Percentiles rank a stretch among this genome's conserved stretches.
Conservation (phyloP, 345 rosid species). For the Corchorus capsularis region DNA sequence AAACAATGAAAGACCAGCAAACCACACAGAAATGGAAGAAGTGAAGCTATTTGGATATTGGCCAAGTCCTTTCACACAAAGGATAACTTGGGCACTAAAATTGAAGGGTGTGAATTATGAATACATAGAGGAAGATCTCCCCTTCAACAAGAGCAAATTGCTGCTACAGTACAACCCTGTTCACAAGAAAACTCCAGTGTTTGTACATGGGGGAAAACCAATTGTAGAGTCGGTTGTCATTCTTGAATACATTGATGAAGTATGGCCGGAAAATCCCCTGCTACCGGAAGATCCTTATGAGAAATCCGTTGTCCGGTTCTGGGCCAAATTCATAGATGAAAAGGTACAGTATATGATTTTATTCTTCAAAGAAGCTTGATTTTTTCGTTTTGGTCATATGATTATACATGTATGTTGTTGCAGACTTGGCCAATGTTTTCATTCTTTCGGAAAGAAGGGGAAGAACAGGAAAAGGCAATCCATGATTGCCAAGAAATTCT, state of each 20-base stretch:
- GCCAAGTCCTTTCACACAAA: background rate
- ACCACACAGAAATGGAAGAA: background rate
- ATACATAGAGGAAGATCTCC: conserved; percentile 1
- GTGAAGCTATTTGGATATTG: conserved; percentile 10
- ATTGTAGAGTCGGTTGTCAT: conserved; percentile 9
- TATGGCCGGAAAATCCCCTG: background rate
- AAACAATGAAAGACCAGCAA: background rate
- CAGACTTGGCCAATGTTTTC: background rate
- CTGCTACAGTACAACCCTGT: background rate
- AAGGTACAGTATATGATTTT: background rate
- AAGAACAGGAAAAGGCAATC: conserved; percentile 5
- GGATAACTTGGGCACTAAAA: conserved; percentile 15
- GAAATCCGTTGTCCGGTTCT: background rate
- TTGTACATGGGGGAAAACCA: background rate
- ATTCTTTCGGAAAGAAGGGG: background rate
- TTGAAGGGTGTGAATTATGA: conserved; percentile 1
- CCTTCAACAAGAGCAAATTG: background rate
- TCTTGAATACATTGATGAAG: conserved; percentile 6
- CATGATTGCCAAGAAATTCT: background rate
- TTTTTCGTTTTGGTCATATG: background rate
- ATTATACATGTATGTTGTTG: background rate
- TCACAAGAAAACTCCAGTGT: background rate
- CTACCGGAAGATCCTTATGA: background rate
- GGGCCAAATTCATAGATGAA: conserved; percentile 6
- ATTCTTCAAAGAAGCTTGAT: background rate